Percentiles rank a stretch among this genome's conserved stretches.
Evolutionary conservation across 2,329 filamentous ascomycete species (phyloP).

Genomic region (Boeremia exigua): DNA sequence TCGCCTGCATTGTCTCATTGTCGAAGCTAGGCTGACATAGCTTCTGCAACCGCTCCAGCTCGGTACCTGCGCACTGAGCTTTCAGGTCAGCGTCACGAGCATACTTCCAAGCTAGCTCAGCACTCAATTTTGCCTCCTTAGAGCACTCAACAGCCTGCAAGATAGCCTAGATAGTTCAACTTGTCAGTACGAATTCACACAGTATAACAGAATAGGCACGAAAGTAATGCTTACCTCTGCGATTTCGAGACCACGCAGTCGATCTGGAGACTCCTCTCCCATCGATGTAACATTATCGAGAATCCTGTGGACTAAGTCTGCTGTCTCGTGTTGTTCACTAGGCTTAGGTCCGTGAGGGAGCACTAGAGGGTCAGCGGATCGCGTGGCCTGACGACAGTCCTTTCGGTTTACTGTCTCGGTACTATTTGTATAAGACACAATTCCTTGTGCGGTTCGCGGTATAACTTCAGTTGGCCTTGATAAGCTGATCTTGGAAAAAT

Average conservation of each 20-base stretch:
- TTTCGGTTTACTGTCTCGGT: not conserved
- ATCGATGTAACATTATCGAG: slow-evolving; percentile 18
- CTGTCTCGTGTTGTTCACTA: slow-evolving; percentile 6
- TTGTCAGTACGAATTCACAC: slow-evolving; percentile 20
- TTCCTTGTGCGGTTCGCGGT: not conserved
- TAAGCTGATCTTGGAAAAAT: slow-evolving; percentile 22
- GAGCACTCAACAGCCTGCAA: slow-evolving; percentile 25
- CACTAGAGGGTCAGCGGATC: not conserved
- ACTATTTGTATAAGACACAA: not conserved
- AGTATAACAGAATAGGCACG: not conserved
- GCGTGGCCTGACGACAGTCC: not conserved
- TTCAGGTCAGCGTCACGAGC: slow-evolving; percentile 31
- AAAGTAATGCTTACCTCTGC: slow-evolving; percentile 31
- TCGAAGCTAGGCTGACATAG: slow-evolving; percentile 22
- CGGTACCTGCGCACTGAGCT: slow-evolving; percentile 16
- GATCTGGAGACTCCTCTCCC: slow-evolving; percentile 18
- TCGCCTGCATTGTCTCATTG: slow-evolving; percentile 12
- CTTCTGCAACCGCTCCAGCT: slow-evolving; percentile 15
- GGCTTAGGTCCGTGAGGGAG: not conserved
- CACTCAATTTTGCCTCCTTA: slow-evolving; percentile 26
- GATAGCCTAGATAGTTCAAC: slow-evolving; percentile 25
- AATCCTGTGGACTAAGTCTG: slow-evolving; percentile 21
- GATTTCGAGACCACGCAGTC: slow-evolving; percentile 28
- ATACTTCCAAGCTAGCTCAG: slow-evolving; percentile 26
- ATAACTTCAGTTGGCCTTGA: slow-evolving; percentile 8